A percentile compares a stretch with the other conserved stretches of the same genome.
These are phyloP conservation scores for Aspergillus sp. DNA, from an alignment of 2,329 filamentous ascomycete species.

Conservation along the genomic window DNA sequence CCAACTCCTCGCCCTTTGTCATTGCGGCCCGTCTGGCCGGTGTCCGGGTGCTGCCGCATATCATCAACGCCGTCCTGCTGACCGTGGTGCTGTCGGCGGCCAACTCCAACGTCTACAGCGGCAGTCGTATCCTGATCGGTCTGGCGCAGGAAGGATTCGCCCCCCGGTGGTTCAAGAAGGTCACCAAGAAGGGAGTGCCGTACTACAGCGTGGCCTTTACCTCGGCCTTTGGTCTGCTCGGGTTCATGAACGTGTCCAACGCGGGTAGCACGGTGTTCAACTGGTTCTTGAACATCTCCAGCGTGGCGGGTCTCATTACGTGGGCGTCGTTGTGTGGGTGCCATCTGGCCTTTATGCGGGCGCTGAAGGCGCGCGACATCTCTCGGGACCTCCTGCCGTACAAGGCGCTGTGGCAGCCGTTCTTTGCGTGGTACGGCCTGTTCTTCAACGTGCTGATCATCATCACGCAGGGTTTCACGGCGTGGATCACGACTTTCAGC, in stretches of 20 bases:
- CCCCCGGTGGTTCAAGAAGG: constrained; percentile 42
- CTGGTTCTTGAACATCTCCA: constrained; percentile 34
- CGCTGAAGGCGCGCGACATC: constrained; percentile 56
- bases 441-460: constrained; percentile 65
- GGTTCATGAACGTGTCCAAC: constrained; percentile 67
- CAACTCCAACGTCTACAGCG: constrained; percentile 43
- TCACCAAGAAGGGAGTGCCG: constrained; percentile 45
- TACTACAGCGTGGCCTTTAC: constrained; percentile 46
- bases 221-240: constrained; percentile 59
- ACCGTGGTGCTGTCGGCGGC: constrained; percentile 45
- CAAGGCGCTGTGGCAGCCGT: constrained; percentile 62
- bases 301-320: constrained; percentile 36
- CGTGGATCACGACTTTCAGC: constrained; percentile 61
- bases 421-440: constrained; percentile 63
- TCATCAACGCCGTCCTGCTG: constrained; percentile 44
- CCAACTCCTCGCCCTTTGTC: constrained; percentile 43
- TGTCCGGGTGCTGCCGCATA: constrained; percentile 37
- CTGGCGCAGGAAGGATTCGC: constrained; percentile 53
- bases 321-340: constrained; percentile 47
- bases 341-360: constrained; percentile 66
- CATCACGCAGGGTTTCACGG: constrained; percentile 67
- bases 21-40: constrained; percentile 40
- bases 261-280: constrained; percentile 60
- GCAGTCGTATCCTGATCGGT: constrained; percentile 68
- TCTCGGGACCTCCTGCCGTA: constrained; percentile 60